phyloP scores from a whole-genome alignment of 2,329 filamentous ascomycete genomes.

The Fusarium citri region DNA sequence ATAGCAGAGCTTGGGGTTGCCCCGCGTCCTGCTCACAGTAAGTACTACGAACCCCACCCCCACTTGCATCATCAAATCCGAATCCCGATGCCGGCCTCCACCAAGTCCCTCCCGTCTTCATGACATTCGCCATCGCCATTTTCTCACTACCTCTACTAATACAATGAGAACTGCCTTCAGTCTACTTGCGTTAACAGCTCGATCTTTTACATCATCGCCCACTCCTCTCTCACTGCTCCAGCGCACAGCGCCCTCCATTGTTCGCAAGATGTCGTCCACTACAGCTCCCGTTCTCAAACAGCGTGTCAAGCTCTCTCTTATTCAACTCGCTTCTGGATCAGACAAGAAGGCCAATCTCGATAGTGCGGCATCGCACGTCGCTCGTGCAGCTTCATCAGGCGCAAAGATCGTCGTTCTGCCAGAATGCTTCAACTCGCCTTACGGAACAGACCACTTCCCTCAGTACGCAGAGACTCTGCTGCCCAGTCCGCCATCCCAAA shows the following conservation, averaged over 20 bases:
- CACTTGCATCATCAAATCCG: slow-evolving; percentile 27
- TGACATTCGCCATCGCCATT: not conserved
- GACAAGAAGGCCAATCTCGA: slow-evolving; percentile 89
- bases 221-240: slow-evolving; percentile 34
- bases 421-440: slow-evolving; percentile 99
- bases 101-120: slow-evolving; percentile 5
- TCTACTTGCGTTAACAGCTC: slow-evolving; percentile 24
- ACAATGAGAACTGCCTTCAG: slow-evolving; percentile 39
- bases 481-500: slow-evolving; percentile 76
- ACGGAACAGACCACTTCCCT: slow-evolving; percentile 90
- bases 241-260: slow-evolving; percentile 25
- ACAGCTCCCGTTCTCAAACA: slow-evolving; percentile 70
- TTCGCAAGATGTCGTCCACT: slow-evolving; percentile 53
- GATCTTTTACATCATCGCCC: slow-evolving; percentile 18
- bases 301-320: slow-evolving; percentile 81
- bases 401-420: slow-evolving; percentile 91
- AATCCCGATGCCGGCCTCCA: slow-evolving; percentile 22
- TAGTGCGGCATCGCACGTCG: slow-evolving; percentile 83
- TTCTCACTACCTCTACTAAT: not conserved
- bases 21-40: slow-evolving; percentile 24
- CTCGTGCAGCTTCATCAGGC: slow-evolving; percentile 79
- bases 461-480: slow-evolving; percentile 89
- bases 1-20: slow-evolving; percentile 16
- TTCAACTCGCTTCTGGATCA: slow-evolving; percentile 83
- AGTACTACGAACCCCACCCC: slow-evolving; percentile 32